A percentile compares a stretch with the other conserved stretches of the same genome.
Conservation (phyloP, 257 asterid genomes). For the Rauvolfia tetraphylla region DNA sequence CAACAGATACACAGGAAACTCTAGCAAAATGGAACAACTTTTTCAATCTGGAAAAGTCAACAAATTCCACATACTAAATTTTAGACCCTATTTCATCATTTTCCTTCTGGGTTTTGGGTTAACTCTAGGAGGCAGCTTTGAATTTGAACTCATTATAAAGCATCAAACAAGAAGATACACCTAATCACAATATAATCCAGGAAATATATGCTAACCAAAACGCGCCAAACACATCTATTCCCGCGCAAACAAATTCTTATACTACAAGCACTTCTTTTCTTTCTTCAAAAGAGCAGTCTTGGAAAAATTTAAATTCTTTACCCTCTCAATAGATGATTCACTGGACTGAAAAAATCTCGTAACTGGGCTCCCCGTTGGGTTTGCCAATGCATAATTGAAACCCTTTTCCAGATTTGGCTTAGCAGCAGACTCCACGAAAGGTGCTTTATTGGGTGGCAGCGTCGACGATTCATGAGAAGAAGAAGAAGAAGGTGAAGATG, state of each 20-base stretch:
- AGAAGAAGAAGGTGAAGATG: not conserved
- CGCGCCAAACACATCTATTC: not conserved
- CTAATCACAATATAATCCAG: not conserved
- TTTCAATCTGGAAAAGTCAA: not conserved
- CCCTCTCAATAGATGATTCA: constrained; percentile 75
- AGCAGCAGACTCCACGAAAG: constrained; percentile 40
- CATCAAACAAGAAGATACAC: not conserved
- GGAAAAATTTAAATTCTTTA: constrained; percentile 3
- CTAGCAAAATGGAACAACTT: not conserved
- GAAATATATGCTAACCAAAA: not conserved
- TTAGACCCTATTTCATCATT: not conserved
- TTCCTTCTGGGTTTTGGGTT: not conserved
- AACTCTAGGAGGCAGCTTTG: not conserved
- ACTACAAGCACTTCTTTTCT: not conserved
- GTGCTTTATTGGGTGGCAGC: constrained; percentile 24
- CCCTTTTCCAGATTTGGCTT: constrained; percentile 28
- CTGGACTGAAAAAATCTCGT: constrained; percentile 47
- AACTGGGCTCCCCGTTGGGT: constrained; percentile 48
- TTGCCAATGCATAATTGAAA: constrained; percentile 32
- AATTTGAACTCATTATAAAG: not conserved
- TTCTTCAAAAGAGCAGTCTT: not conserved
- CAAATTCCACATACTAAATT: not conserved
- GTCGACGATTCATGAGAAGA: constrained; percentile 46
- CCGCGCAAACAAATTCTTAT: not conserved
- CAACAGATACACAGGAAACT: not conserved